These are phyloP conservation scores for Tulasnella sp. DNA, from an alignment of 768 basidiomycete genomes.

Conservation along the genomic window DNA sequence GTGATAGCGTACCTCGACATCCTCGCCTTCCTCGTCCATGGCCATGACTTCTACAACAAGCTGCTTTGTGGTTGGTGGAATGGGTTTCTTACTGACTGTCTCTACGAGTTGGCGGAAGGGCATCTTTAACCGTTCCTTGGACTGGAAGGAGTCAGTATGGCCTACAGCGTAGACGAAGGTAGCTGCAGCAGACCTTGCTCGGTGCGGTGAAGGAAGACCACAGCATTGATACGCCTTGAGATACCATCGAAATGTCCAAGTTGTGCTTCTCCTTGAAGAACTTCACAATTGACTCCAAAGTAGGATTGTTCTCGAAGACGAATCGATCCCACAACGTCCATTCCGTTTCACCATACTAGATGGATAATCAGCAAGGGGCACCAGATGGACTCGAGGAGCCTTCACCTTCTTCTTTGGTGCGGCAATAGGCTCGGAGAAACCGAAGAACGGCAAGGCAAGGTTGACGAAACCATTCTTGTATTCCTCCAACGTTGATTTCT, in stretches of 20 bases:
- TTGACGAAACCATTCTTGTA: constrained; percentile 99
- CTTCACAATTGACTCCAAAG: constrained; percentile 67
- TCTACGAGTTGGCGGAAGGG: constrained; percentile 86
- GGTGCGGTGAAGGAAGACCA: constrained; percentile 90
- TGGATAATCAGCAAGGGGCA: not conserved
- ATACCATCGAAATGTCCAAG: constrained; percentile 88
- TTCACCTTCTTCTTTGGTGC: constrained; percentile 66
- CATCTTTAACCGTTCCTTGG: constrained; percentile 76
- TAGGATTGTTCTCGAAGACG: constrained; percentile 81
- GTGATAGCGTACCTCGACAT: too few relatives aligned
- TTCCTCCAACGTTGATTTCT: constrained; percentile 81
- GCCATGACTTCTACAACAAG: constrained; percentile 92
- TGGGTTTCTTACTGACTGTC: constrained; percentile 85
- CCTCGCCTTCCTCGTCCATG: constrained; percentile 51
- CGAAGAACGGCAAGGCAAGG: constrained; percentile 95
- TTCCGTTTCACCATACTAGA: constrained; percentile 60
- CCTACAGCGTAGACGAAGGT: not conserved
- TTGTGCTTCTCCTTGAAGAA: constrained; percentile 79
- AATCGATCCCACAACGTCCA: constrained; percentile 99
- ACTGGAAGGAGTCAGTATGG: not conserved
- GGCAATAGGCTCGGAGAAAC: constrained; percentile 93
- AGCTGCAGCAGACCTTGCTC: constrained; percentile 59
- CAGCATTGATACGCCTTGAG: constrained; percentile 93
- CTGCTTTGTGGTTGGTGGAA: constrained; percentile 70
- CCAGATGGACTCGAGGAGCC: not conserved